These are phyloP conservation scores for Wallacemonas sp. DNA, from an alignment of 208 protist genomes.

Conservation along the genomic window DNA sequence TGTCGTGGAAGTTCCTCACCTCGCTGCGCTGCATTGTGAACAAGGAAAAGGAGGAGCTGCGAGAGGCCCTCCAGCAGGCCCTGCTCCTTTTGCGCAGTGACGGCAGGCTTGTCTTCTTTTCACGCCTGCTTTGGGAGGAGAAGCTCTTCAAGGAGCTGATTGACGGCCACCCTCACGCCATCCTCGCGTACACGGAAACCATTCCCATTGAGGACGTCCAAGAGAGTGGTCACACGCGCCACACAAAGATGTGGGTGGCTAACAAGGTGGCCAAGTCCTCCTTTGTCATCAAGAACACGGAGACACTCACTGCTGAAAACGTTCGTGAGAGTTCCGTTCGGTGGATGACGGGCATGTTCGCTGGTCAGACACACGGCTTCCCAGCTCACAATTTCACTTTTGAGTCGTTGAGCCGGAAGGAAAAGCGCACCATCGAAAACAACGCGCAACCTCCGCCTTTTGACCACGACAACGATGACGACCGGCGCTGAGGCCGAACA, in stretches of 20 bases:
- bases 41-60: constrained; percentile 72
- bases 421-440: constrained; percentile 31
- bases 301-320: constrained; percentile 57
- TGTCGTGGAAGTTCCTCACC: constrained; percentile 84
- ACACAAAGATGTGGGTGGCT: constrained; percentile 87
- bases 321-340: constrained; percentile 69
- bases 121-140: constrained; percentile 79
- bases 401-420: constrained; percentile 55
- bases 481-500: neutral
- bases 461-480: constrained; percentile 58
- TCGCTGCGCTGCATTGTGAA: constrained; percentile 87
- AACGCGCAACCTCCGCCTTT: constrained; percentile 58
- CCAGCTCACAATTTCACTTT: constrained; percentile 89
- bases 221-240: constrained; percentile 61
- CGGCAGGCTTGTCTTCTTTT: constrained; percentile 77
- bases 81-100: constrained; percentile 70
- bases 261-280: constrained; percentile 55
- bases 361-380: constrained; percentile 82
- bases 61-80: constrained; percentile 60
- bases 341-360: constrained; percentile 80
- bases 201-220: constrained; percentile 66
- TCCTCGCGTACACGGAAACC: constrained; percentile 74
- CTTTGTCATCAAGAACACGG: constrained; percentile 71
- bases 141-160: constrained; percentile 59
- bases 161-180: constrained; percentile 69